phyloP scores from a whole-genome alignment of 768 basidiomycete genomes.

The Lyophyllum atratum region DNA sequence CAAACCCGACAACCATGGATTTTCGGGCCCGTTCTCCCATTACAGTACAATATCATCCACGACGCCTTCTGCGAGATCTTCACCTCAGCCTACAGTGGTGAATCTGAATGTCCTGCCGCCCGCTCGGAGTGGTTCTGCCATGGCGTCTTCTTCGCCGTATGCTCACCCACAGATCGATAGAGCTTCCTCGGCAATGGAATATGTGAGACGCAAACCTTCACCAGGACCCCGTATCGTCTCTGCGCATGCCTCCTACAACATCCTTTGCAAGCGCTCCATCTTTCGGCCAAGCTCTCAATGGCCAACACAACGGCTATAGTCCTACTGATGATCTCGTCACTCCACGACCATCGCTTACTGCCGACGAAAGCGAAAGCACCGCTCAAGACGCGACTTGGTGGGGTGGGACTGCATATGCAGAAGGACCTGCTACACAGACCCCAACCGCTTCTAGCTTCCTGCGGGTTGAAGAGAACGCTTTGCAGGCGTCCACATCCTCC shows the following conservation, averaged over 20 bases:
- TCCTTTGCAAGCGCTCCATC: slow-evolving; percentile 49
- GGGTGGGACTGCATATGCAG: slow-evolving; percentile 47
- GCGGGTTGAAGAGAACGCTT: slow-evolving; percentile 45
- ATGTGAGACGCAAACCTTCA: slow-evolving; percentile 56
- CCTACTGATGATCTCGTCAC: slow-evolving; percentile 33
- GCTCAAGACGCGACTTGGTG: slow-evolving; percentile 62
- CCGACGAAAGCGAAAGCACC: slow-evolving; percentile 34
- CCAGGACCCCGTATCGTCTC: slow-evolving; percentile 58
- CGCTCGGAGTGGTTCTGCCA: slow-evolving; percentile 68
- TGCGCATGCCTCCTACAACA: slow-evolving; percentile 50
- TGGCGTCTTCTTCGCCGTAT: slow-evolving; percentile 54
- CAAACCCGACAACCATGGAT: slow-evolving; percentile 40
- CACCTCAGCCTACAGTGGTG: slow-evolving; percentile 63
- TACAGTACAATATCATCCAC: slow-evolving; percentile 90
- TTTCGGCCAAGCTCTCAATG: slow-evolving; percentile 35
- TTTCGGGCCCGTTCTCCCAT: slow-evolving; percentile 86
- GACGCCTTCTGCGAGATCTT: slow-evolving; percentile 72
- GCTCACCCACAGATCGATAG: slow-evolving; percentile 62
- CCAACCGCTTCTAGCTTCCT: slow-evolving; percentile 74
- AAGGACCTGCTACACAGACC: slow-evolving; percentile 43
- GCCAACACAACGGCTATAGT: slow-evolving; percentile 36
- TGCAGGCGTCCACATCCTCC: slow-evolving; percentile 39
- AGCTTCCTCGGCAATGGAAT: slow-evolving; percentile 79
- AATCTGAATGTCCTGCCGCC: slow-evolving; percentile 47
- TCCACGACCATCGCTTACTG: slow-evolving; percentile 28